phyloP scores from a whole-genome alignment of 257 asterid species.

The Ballota nigra region DNA sequence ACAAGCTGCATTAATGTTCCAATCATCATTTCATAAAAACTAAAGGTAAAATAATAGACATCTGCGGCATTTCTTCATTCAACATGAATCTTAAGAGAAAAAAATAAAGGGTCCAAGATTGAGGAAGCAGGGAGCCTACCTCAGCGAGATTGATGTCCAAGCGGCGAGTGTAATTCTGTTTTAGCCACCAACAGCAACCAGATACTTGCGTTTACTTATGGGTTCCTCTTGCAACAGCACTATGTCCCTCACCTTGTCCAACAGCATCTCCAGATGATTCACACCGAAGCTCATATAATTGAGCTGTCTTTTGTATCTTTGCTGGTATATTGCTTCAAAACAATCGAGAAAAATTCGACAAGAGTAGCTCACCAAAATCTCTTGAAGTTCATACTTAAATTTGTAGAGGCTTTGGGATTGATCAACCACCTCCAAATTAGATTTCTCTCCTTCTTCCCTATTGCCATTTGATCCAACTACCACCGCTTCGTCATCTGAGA shows the following conservation, averaged over 20 bases:
- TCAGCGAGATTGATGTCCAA: conserved; percentile 15
- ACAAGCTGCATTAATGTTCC: neutral
- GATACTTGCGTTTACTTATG: conserved; percentile 53
- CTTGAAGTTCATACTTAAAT: conserved; percentile 84
- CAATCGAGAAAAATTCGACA: conserved; percentile 62
- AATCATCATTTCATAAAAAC: neutral
- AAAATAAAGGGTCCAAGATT: neutral
- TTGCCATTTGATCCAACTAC: conserved; percentile 30
- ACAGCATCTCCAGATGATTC: conserved; percentile 62
- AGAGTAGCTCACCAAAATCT: conserved; percentile 82
- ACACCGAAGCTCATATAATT: conserved; percentile 74
- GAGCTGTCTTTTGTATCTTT: conserved; percentile 71
- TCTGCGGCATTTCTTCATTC: too few relatives aligned
- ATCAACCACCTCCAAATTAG: conserved; percentile 18
- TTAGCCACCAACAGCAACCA: conserved; percentile 64
- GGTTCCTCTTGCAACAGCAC: conserved; percentile 80
- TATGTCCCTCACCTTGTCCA: conserved; percentile 65
- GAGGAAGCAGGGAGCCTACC: conserved; percentile 33
- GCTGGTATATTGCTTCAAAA: conserved; percentile 71
- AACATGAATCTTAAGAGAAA: neutral
- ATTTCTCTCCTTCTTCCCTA: conserved; percentile 21
- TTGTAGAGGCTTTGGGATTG: conserved; percentile 36
- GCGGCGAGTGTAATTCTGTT: conserved; percentile 4
- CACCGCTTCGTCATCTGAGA: conserved; percentile 59
- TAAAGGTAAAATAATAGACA: too few relatives aligned